Evolutionary conservation across 2,329 filamentous ascomycete species (phyloP), one percentile per base, ranked within the genome.

Genomic region (Hypomyces perniciosus): DNA sequence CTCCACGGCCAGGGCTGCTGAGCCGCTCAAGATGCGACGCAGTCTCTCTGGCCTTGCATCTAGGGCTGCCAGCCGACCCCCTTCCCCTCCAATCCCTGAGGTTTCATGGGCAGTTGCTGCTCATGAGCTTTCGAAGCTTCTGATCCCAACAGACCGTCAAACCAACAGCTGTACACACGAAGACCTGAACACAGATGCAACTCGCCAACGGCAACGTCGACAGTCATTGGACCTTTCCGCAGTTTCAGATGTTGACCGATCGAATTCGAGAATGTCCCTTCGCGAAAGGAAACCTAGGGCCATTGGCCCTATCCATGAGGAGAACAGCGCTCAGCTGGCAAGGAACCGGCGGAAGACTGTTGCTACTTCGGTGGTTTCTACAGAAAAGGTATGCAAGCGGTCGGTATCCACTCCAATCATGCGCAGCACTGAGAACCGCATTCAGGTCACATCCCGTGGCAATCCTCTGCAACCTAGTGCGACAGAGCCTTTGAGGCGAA

Each of bases 21-120:
- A 86, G 42, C 79, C 85, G 2, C 72, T 83, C 7, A 86, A 82
- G 54, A 73, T 87, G 56, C 78, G 81, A 39, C 78, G 84, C 29
- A 86, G 77, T 56, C 67, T 83, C 29, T 86, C 85, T 4, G 77
- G 77, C 8, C 68, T 81, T 42, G 61, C 60, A n/a, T 37, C 56
- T 4, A 57, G 50, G n/a, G 38, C 48, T 27, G 13, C 52, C 2
- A 50, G 48, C 40, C 69, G 77, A 35, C 68, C 74, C 30, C 75
- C 80, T 3, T 81, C 84, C 4, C 85, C 86, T 1, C 88, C 88
- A 7, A 80, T 86, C 1, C 90, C 91, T 3, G 86, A 91, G 41
- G 85, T 97, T 1, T 79, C 88, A 40, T 97, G 92, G 93, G 80
- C 85, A 0, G 79, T 86, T 29, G 90, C 91, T n/a, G 80, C 88